phyloP scores from a whole-genome alignment of 1,284 basidiomycete species.

The Leccinum huronense region DNA sequence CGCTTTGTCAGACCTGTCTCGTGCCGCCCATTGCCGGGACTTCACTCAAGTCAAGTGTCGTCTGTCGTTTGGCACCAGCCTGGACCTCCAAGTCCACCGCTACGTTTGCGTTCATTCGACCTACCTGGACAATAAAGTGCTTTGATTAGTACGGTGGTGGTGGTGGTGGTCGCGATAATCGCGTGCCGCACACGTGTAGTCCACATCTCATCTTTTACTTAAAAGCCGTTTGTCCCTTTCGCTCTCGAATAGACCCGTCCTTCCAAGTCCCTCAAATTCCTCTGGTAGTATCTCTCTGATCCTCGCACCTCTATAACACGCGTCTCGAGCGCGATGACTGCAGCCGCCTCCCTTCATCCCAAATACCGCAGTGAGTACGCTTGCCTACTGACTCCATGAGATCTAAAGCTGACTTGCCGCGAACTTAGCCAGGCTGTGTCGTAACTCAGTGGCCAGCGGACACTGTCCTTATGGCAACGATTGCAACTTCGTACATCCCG shows the following conservation, averaged over 20 bases:
- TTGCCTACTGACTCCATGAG: slow-evolving; percentile 1
- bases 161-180: slow-evolving; percentile 27
- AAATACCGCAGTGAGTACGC: slow-evolving; percentile 36
- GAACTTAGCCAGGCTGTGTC: slow-evolving; percentile 33
- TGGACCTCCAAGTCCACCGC: not conserved
- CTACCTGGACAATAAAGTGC: slow-evolving; percentile 16
- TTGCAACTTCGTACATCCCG: slow-evolving; percentile 35
- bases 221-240: slow-evolving; percentile 22
- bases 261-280: slow-evolving; percentile 1
- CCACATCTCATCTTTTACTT: slow-evolving; percentile 32
- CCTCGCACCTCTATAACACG: slow-evolving; percentile 6
- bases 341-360: slow-evolving; percentile 20
- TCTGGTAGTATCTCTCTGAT: not conserved
- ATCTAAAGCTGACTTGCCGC: slow-evolving; percentile 4
- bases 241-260: slow-evolving; percentile 5
- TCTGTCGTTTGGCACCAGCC: not conserved
- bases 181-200: slow-evolving; percentile 36
- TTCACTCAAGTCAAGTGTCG: not conserved
- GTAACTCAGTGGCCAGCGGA: slow-evolving; percentile 26
- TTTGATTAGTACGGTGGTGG: slow-evolving; percentile 7
- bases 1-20: not conserved
- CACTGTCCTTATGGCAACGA: slow-evolving; percentile 29
- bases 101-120: slow-evolving; percentile 7
- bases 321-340: slow-evolving; percentile 12
- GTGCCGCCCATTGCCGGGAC: not conserved